These are phyloP conservation scores for Terana coerulea DNA, from an alignment of 768 basidiomycete genomes.

Conservation along the genomic window DNA sequence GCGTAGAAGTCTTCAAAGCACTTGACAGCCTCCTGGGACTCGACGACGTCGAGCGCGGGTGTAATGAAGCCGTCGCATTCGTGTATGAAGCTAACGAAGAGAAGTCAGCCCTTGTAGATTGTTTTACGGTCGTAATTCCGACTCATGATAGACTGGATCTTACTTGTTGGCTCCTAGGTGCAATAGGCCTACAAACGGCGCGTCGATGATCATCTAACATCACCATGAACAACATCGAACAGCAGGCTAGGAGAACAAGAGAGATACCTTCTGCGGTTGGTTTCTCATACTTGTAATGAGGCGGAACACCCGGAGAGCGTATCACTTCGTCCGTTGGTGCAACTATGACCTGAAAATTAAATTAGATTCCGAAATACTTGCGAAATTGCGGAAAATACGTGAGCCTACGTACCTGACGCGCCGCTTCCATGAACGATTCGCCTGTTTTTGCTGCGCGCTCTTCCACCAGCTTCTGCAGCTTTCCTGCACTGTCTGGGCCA, in stretches of 20 bases:
- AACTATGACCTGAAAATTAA: background rate
- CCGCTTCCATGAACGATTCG: background rate
- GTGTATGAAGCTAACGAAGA: background rate
- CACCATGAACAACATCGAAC: background rate
- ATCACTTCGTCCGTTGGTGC: background rate
- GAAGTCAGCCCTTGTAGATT: background rate
- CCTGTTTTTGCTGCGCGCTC: background rate
- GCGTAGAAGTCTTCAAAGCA: constrained; percentile 12
- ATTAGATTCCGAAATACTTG: too few relatives aligned
- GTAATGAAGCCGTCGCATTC: constrained; percentile 18
- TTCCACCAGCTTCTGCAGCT: background rate
- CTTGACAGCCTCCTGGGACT: constrained; percentile 9
- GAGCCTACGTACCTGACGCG: background rate
- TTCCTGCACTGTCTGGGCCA: background rate
- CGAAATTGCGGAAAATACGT: too few relatives aligned
- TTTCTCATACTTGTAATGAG: constrained; percentile 1
- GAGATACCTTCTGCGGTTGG: background rate
- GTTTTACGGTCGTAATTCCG: background rate
- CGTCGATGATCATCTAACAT: background rate
- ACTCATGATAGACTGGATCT: background rate
- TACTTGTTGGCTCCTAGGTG: background rate
- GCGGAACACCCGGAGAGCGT: constrained; percentile 1
- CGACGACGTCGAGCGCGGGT: constrained; percentile 8
- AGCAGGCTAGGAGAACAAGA: too few relatives aligned
- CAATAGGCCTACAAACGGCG: background rate